Percentiles rank a stretch among this genome's conserved stretches.
These are phyloP conservation scores for Salicornia ramosissima DNA, from an alignment of 148 eudicot species.

Conservation along the genomic window DNA sequence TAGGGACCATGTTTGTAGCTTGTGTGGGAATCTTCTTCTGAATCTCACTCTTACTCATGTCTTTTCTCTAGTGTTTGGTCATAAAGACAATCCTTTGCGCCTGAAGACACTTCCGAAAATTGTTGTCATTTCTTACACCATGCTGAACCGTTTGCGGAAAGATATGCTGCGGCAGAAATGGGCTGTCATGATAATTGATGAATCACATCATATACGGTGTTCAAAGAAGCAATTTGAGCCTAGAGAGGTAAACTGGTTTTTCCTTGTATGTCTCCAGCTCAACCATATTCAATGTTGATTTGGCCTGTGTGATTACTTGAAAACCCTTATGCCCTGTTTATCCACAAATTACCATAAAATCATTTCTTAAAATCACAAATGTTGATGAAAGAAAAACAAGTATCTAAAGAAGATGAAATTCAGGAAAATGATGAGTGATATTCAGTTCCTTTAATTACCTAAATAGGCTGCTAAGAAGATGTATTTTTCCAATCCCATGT, in stretches of 20 bases:
- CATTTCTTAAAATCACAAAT: neutral
- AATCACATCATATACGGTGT: constrained; percentile 92
- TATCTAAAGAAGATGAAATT: neutral
- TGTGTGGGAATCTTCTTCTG: neutral
- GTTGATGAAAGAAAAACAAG: neutral
- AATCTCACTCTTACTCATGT: constrained; percentile 1
- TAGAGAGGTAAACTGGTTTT: constrained; percentile 55
- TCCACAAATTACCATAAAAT: neutral
- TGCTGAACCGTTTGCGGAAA: constrained; percentile 69
- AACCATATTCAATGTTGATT: neutral
- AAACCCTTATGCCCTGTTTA: neutral
- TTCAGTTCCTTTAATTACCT: neutral
- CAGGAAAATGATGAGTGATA: neutral
- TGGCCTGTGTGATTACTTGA: neutral
- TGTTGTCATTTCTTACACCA: constrained; percentile 82
- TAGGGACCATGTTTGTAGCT: neutral
- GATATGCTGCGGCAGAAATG: constrained; percentile 70
- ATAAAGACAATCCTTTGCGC: constrained; percentile 64
- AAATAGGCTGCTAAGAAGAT: neutral
- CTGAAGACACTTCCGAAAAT: constrained; percentile 63
- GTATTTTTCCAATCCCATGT: neutral
- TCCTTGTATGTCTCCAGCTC: constrained; percentile 6
- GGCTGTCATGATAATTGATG: constrained; percentile 84
- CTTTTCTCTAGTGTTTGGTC: constrained; percentile 63
- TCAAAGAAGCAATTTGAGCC: constrained; percentile 64